Conservation (phyloP, 2,329 filamentous ascomycete species). For the Didymellaceae sp. region DNA sequence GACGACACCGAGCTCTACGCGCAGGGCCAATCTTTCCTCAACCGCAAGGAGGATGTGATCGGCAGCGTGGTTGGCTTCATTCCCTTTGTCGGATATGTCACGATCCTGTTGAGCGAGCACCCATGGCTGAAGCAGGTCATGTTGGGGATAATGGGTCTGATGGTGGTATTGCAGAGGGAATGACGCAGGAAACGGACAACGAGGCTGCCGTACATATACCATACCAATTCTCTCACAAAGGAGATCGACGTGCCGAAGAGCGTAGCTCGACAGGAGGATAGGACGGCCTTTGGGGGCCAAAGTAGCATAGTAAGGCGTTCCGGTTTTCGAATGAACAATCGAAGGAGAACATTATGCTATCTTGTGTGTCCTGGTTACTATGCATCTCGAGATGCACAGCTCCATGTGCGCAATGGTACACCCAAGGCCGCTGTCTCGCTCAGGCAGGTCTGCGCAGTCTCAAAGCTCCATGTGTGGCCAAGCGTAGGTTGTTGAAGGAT, state of each 20-base stretch:
- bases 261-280: neutral
- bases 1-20: slow-evolving; percentile 95
- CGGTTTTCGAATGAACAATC: neutral
- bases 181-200: slow-evolving; percentile 47
- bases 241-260: neutral
- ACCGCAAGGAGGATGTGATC: slow-evolving; percentile 83
- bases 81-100: slow-evolving; percentile 95
- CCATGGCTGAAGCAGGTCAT: slow-evolving; percentile 97
- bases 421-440: too few species aligned
- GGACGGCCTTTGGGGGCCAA: neutral
- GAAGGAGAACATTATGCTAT: too few species aligned
- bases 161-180: slow-evolving; percentile 92
- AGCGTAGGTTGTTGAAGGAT: too few species aligned
- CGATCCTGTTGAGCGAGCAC: slow-evolving; percentile 92
- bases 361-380: too few species aligned
- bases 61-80: slow-evolving; percentile 92
- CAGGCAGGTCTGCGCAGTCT: too few species aligned
- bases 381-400: too few species aligned
- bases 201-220: neutral
- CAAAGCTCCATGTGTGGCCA: too few species aligned
- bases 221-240: too few species aligned
- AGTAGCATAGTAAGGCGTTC: slow-evolving; percentile 16
- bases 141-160: slow-evolving; percentile 91
- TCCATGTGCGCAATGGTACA: too few species aligned
- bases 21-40: slow-evolving; percentile 82